Conservation (phyloP, 2,329 filamentous ascomycete genomes). For the Lithohypha guttulata region DNA sequence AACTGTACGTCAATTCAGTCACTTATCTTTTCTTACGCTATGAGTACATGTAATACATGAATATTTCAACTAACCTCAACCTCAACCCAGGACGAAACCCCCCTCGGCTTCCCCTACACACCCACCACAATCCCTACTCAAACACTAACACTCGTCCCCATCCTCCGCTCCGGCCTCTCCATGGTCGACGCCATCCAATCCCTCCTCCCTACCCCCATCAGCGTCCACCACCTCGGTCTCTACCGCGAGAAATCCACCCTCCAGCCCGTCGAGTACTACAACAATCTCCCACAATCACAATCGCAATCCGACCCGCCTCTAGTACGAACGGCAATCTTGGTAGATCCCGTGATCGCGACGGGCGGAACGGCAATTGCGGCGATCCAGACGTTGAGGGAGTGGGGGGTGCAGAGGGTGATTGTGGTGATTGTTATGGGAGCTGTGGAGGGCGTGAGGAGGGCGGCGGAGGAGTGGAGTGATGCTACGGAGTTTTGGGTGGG, state of each 20-base stretch:
- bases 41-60: background rate
- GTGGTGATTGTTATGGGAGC: conserved; percentile 68
- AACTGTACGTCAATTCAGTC: conserved; percentile 45
- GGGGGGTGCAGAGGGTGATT: conserved; percentile 76
- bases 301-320: conserved; percentile 25
- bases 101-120: conserved; percentile 65
- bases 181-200: conserved; percentile 87
- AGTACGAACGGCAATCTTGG: conserved; percentile 64
- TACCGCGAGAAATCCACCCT: conserved; percentile 84
- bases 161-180: conserved; percentile 79
- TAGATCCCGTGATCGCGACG: conserved; percentile 90
- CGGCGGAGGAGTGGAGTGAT: conserved; percentile 62
- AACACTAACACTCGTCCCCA: conserved; percentile 72
- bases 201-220: conserved; percentile 67
- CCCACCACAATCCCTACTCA: conserved; percentile 52
- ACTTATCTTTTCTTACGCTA: background rate
- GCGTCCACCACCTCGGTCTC: conserved; percentile 86
- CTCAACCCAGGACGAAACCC: conserved; percentile 55
- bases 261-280: conserved; percentile 92
- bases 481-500: conserved; percentile 61
- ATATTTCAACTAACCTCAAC: conserved; percentile 11
- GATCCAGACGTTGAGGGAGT: conserved; percentile 79
- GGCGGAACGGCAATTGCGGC: conserved; percentile 82
- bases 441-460: conserved; percentile 55
- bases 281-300: conserved; percentile 61